phyloP scores from a whole-genome alignment of 495 filamentous ascomycete genomes.

The Cenococcum geophilum region DNA sequence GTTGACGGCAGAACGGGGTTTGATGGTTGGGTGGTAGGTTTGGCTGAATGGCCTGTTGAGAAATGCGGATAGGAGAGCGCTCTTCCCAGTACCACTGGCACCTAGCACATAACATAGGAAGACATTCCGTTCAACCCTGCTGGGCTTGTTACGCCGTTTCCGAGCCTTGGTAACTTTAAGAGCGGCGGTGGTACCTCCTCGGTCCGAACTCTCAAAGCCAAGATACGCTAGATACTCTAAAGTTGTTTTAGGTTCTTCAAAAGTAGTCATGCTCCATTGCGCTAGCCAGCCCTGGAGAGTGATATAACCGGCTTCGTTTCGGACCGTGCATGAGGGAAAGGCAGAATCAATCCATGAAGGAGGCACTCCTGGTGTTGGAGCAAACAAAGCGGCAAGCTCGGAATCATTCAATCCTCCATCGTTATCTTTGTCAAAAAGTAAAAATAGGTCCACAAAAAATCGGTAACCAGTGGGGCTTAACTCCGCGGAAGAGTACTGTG shows the following conservation, averaged over 20 bases:
- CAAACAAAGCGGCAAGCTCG: slow-evolving; percentile 81
- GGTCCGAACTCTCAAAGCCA: slow-evolving; percentile 65
- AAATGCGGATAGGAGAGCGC: slow-evolving; percentile 81
- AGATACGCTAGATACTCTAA: slow-evolving; percentile 93
- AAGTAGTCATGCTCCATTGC: slow-evolving; percentile 99
- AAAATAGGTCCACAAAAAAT: slow-evolving; percentile 95
- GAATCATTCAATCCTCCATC: slow-evolving; percentile 85
- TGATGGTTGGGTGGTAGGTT: slow-evolving; percentile 91
- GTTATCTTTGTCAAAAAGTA: slow-evolving; percentile 93
- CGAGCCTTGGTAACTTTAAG: slow-evolving; percentile 88
- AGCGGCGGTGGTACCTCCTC: slow-evolving; percentile 67
- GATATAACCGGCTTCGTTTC: slow-evolving; percentile 90
- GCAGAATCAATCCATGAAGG: slow-evolving; percentile 74
- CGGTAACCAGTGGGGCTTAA: slow-evolving; percentile 91
- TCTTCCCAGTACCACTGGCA: slow-evolving; percentile 76
- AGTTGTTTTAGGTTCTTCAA: slow-evolving; percentile 88
- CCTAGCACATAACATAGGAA: slow-evolving; percentile 92
- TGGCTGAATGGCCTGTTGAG: slow-evolving; percentile 78
- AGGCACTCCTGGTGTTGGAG: slow-evolving; percentile 85
- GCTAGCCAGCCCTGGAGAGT: slow-evolving; percentile 97
- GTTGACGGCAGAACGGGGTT: slow-evolving; percentile 87
- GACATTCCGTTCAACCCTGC: slow-evolving; percentile 89
- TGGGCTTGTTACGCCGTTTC: slow-evolving; percentile 71
- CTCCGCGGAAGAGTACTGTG: slow-evolving; percentile 83
- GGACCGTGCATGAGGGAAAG: slow-evolving; percentile 89